A percentile compares a stretch with the other conserved stretches of the same genome.
Conservation (phyloP, 257 asterid genomes). For the Cynanchum wilfordii region DNA sequence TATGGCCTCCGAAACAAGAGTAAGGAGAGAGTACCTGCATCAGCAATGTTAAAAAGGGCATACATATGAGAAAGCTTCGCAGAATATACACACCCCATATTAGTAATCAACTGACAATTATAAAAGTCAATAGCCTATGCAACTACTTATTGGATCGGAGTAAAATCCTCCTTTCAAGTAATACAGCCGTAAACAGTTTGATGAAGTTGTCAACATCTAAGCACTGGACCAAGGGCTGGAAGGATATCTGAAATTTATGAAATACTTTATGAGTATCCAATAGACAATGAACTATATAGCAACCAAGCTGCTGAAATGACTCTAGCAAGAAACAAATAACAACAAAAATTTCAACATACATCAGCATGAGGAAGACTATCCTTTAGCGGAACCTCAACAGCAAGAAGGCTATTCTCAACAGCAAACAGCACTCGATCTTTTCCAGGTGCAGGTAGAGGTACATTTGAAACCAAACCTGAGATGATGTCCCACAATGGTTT, state of each 20-base stretch:
- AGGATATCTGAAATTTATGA: slow-evolving; percentile 69
- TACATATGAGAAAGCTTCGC: not conserved
- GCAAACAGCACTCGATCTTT: slow-evolving; percentile 79
- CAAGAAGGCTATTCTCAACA: slow-evolving; percentile 75
- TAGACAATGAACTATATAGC: not conserved
- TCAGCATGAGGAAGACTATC: slow-evolving; percentile 96
- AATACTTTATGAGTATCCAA: slow-evolving; percentile 11
- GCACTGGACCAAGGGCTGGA: slow-evolving; percentile 96
- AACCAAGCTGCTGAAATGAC: not conserved
- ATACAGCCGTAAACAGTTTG: slow-evolving; percentile 81
- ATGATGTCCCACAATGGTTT: slow-evolving; percentile 89
- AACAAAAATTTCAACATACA: slow-evolving; percentile 44
- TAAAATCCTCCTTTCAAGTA: slow-evolving; percentile 92
- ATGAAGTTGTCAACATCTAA: slow-evolving; percentile 93
- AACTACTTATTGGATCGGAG: slow-evolving; percentile 87
- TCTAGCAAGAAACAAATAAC: slow-evolving; percentile 10
- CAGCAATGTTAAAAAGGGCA: slow-evolving; percentile 1
- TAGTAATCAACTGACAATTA: slow-evolving; percentile 9
- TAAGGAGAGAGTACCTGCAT: slow-evolving; percentile 83
- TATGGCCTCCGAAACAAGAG: slow-evolving; percentile 95
- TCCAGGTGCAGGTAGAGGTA: slow-evolving; percentile 94
- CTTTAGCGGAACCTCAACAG: slow-evolving; percentile 87
- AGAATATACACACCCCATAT: not conserved
- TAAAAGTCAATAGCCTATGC: slow-evolving; percentile 18
- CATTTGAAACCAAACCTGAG: slow-evolving; percentile 64